Conservation (phyloP, 2,329 filamentous ascomycete species). For the Phaeosphaeria sp. region DNA sequence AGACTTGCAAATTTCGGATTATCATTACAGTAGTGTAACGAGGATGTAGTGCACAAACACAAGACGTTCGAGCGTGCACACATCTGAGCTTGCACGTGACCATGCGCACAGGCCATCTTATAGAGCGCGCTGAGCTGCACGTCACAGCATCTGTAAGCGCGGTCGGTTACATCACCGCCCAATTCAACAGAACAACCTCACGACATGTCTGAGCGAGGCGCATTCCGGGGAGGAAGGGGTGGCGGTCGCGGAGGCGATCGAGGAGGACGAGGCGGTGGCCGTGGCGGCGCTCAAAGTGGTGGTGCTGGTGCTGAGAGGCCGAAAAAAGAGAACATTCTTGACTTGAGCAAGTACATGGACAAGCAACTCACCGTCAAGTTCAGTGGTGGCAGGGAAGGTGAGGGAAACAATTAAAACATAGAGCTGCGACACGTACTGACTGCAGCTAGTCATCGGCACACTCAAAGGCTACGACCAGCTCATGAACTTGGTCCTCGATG, state of each 20-base stretch:
- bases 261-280: constrained; percentile 52
- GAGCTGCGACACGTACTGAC: constrained; percentile 14
- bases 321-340: constrained; percentile 99
- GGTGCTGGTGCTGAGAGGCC: constrained; percentile 67
- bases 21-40: too few species aligned
- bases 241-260: constrained; percentile 42
- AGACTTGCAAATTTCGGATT: too few species aligned
- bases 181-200: constrained; percentile 13
- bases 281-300: constrained; percentile 48
- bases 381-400: constrained; percentile 90
- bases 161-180: constrained; percentile 13
- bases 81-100: too few species aligned
- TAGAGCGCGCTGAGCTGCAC: constrained; percentile 17
- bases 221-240: constrained; percentile 54
- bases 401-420: constrained; percentile 24
- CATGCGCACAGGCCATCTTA: constrained; percentile 8
- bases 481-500: constrained; percentile 96
- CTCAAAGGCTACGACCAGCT: constrained; percentile 96
- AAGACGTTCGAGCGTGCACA: too few species aligned
- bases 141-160: constrained; percentile 20
- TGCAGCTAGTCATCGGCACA: constrained; percentile 74
- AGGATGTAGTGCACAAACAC: too few species aligned
- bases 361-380: constrained; percentile 96
- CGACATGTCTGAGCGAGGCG: constrained; percentile 63
- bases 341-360: constrained; percentile 95